Evolutionary conservation across 306 rosid species (phyloP), one percentile per base, ranked within the genome.

Genomic region (Psophocarpus tetragonolobus): DNA sequence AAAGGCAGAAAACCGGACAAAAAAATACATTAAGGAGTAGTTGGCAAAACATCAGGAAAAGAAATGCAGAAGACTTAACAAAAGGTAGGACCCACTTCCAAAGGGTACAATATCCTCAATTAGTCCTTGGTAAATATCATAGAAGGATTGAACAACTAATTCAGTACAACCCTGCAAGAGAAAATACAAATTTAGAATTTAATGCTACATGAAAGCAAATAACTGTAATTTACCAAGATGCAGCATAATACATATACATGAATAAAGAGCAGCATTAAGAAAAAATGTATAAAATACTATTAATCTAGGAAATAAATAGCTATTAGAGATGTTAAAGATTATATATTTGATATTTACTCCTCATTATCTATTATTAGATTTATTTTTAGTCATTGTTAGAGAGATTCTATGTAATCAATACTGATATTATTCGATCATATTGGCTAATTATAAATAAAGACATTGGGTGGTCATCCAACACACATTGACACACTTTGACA

Each of bases 21-120:
- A 64, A 47, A 38, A 24, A 44, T 56, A 42, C 24, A 45, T 21
- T 27, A 27, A 38, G 45, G 26, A 35, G 23, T 30, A 70, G 35
- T 67, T 38, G 18, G 26, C 27, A 53, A 76, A 30, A 73, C 29
- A 73, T 58, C 24, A 75, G 68, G 56, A 35, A 32, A 62, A 38
- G 21, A 73, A 42, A 74, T 72, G 42, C 76, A 81, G 71, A 75
- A 75, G 68, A 33, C 84, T 63, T 90, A 94, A 63, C 36, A 80
- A 62, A 70, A 94, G 86, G 84, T 91, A 84, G 0, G 98, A 97
- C 73, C 98, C 98, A 56, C 86, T 89, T 80, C 90, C 92, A 72
- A 61, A 54, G 20, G 98, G 96, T 66, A 88, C 77, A 76, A 90
- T 85, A 69, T 92, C 91, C 20, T 85, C 95, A 80, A 73, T 38